Base-by-base conservation (phyloP, 2,329 filamentous ascomycete species). In the Colletotrichum destructivum region DNA sequence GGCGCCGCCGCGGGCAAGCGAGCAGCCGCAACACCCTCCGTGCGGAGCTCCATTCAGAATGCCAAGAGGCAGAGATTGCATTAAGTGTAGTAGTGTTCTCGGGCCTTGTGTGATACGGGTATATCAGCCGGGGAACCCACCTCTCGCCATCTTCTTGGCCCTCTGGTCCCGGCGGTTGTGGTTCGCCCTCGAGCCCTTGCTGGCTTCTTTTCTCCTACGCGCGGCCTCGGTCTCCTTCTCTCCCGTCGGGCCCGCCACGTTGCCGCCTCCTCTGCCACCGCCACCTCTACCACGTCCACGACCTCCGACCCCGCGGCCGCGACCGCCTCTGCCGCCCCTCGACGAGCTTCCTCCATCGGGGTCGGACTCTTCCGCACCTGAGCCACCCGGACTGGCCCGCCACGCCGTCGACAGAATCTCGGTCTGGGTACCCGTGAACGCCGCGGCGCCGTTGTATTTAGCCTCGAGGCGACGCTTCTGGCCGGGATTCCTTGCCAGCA, bases 171-270 rank as follows among this genome's bases (percentile, higher is more conserved):
- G 88, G 35, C 95, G 89, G 80, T 94, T 96, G 79, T 98, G 95
- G 79, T 98, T 98, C 42, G 94, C 95, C 72, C 92, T 87, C 26
- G 92, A 93, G 3, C 91, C 88, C 81, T 98, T 98, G 75, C 91
- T 93, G 35, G 93, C 91, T 78, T 97, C 95, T 79, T 98, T 98
- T 73, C 89, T 88, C 76, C 91, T 88, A 75, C 94, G 88, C 12
- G 93, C 92, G 65, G 85, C 83, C 75, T 94, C 90, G 0, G 93
- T 95, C n/a, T 88, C 88, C 75, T 90, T 90, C n/a, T 94, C 92
- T 8, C 90, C 88, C 1, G 89, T 84, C 1, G 91, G 86, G 0
- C 92, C 91, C 2, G 90, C 88, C 11, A 92, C 91, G 76, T 87
- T 91, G 3, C 88, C 88, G 64, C 90, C 85, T 40, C 88, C 80